Percentiles rank a stretch among this genome's conserved stretches.
Conservation (phyloP, 1,284 basidiomycete species). For the Amylostereum chailletii region DNA sequence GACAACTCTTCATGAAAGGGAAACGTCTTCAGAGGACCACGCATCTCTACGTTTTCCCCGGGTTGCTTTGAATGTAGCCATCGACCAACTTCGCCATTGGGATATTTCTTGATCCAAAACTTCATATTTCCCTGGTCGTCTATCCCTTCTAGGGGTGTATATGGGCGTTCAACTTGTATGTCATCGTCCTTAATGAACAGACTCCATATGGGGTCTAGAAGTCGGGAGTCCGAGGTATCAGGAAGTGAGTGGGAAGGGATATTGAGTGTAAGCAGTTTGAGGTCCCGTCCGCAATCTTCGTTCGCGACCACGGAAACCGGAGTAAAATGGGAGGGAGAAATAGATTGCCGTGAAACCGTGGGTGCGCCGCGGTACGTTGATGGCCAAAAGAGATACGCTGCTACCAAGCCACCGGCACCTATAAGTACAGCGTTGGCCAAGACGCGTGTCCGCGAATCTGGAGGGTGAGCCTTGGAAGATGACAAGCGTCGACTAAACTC, state of each 20-base stretch:
- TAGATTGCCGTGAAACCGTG: conserved; percentile 22
- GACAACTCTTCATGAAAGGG: conserved; percentile 49
- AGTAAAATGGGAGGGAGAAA: conserved; percentile 57
- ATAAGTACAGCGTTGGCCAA: conserved; percentile 10
- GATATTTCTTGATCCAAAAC: conserved; percentile 75
- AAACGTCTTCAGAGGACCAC: conserved; percentile 75
- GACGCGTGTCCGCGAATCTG: conserved; percentile 8
- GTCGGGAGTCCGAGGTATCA: conserved; percentile 10
- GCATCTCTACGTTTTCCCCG: conserved; percentile 64
- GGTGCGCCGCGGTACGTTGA: conserved; percentile 31
- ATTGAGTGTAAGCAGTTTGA: conserved; percentile 54
- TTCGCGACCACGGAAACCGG: conserved; percentile 49
- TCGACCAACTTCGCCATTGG: conserved; percentile 70
- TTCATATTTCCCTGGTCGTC: conserved; percentile 53
- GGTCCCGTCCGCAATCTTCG: conserved; percentile 39
- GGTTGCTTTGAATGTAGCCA: conserved; percentile 68
- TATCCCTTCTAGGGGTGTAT: conserved; percentile 70
- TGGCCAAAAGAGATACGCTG: conserved; percentile 42
- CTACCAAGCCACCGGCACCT: conserved; percentile 27
- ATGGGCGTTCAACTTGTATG: conserved; percentile 82
- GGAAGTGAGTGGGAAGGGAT: conserved; percentile 40
- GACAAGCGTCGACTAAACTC: too few relatives aligned
- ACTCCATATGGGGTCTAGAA: conserved; percentile 53
- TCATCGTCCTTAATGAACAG: conserved; percentile 80
- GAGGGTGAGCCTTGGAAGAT: neutral